Percentiles rank a stretch among this genome's conserved stretches.
phyloP scores from a whole-genome alignment of 1,284 basidiomycete species.

The Neolentinus lepideus region DNA sequence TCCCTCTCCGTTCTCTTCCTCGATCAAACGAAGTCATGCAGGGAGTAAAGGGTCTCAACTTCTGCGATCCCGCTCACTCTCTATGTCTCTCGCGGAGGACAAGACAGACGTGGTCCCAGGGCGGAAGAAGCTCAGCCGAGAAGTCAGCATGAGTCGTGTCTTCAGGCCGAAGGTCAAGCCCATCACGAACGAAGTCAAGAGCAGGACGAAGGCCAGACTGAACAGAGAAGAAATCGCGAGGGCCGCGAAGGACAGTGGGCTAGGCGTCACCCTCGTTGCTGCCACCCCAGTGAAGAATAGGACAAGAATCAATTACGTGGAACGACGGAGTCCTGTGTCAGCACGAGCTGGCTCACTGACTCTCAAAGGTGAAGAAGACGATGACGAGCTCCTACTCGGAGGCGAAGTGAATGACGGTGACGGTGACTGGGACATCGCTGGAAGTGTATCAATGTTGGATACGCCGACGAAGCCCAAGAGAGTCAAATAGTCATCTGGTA shows the following conservation, averaged over 20 bases:
- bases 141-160: constrained; percentile 4
- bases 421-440: background rate
- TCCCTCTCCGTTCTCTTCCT: background rate
- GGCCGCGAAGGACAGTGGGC: background rate
- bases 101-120: background rate
- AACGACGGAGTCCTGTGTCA: background rate
- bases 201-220: background rate
- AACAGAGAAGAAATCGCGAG: background rate
- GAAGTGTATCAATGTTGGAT: background rate
- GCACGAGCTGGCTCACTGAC: background rate
- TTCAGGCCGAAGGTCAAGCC: background rate
- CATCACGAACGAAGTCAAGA: background rate
- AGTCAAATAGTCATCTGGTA: background rate
- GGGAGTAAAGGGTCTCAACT: background rate
- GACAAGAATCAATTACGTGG: background rate
- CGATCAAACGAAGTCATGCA: background rate
- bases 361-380: background rate
- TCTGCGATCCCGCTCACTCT: background rate
- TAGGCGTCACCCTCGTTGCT: background rate
- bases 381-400: background rate
- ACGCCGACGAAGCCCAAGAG: background rate
- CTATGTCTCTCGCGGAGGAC: background rate
- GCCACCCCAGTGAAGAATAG: background rate
- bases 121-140: background rate
- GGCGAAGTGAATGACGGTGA: background rate